Evolutionary conservation across 208 protist genomes (phyloP), one percentile per base, ranked within the genome.

Genomic region (Wallacemonas rigidus): DNA sequence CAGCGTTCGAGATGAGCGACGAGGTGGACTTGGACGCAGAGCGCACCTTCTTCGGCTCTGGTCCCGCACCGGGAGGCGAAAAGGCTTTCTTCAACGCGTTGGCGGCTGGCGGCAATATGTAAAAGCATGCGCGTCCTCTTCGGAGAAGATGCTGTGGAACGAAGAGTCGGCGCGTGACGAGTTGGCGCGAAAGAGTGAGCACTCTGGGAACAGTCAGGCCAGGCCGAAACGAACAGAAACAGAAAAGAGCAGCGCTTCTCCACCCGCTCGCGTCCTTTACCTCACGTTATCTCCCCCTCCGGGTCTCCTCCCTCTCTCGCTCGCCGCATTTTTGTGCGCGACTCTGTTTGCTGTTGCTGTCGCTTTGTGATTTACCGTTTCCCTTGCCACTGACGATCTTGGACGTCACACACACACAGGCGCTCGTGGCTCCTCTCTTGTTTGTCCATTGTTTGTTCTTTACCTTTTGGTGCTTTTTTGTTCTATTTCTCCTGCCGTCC

Each of bases 1-100:
- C 82, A 1, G 91, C 91, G 0, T 96, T 92, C 65, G 91, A 96
- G 76, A 91, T 96, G 89, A 90, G 87, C 67, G 91, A 96, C 69
- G 91, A 94, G 40, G 82, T 92, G 12, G 91, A 96, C 56, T 67
- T 96, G 64, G 91, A 93, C 39, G 91, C 85, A 9, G 88, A 96
- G 74, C 81, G 79, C 71, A 77, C 61, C 58, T 96, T 96, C 71
- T 96, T 96, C 58, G 87, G 87, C 60, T 70, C 81, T 36, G 91
- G 91, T 38, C 91, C 91, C 11, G 81, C 91, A n/a, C 88, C 87
- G 14, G 91, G 91, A 26, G 89, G 93, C 65, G 88, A 93, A 71
- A 85, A 76, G 48, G 89, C 77, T 8, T 96, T 93, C 75, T 96
- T 94, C 69, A 76, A 85, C 56, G 86, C 86, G 6, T 69, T 96